Conservation (phyloP, 2,329 filamentous ascomycete genomes). For the Juglanconis oblonga region DNA sequence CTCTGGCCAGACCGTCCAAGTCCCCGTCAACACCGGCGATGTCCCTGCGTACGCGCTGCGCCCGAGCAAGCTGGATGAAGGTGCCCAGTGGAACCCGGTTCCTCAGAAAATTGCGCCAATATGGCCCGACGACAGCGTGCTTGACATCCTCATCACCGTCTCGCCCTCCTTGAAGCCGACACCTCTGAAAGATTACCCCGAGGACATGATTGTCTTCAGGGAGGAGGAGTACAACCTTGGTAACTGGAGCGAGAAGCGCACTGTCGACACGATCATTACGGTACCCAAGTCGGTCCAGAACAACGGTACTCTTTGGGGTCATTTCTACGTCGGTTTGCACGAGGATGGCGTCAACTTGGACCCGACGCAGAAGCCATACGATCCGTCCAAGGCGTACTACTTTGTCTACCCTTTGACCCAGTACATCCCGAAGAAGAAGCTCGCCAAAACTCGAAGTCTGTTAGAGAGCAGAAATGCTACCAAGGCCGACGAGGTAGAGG, state of each 20-base stretch:
- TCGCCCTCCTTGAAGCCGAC: conserved; percentile 70
- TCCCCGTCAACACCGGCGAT: conserved; percentile 50
- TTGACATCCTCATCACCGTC: conserved; percentile 85
- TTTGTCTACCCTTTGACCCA: conserved; percentile 84
- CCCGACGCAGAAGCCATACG: conserved; percentile 68
- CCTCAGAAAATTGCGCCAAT: conserved; percentile 78
- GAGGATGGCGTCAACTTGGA: conserved; percentile 66
- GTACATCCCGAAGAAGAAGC: conserved; percentile 88
- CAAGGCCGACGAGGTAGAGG: conserved; percentile 49
- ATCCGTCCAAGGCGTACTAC: conserved; percentile 73
- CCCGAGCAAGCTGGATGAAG: conserved; percentile 57
- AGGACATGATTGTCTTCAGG: conserved; percentile 69
- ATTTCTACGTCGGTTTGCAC: conserved; percentile 82
- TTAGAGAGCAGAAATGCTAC: conserved; percentile 52
- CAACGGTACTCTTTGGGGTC: conserved; percentile 91
- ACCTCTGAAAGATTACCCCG: conserved; percentile 61
- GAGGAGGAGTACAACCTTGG: conserved; percentile 79
- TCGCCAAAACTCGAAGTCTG: conserved; percentile 81
- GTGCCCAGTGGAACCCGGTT: conserved; percentile 60
- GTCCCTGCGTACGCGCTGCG: conserved; percentile 66
- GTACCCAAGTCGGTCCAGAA: conserved; percentile 80
- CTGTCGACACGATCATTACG: conserved; percentile 71
- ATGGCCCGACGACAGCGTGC: conserved; percentile 73
- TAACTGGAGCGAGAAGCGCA: conserved; percentile 74
- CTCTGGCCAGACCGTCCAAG: conserved; percentile 49